Evolutionary conservation across 2,329 filamentous ascomycete genomes (phyloP), one percentile per base, ranked within the genome.

Genomic region (Calonectria fujianensis): DNA sequence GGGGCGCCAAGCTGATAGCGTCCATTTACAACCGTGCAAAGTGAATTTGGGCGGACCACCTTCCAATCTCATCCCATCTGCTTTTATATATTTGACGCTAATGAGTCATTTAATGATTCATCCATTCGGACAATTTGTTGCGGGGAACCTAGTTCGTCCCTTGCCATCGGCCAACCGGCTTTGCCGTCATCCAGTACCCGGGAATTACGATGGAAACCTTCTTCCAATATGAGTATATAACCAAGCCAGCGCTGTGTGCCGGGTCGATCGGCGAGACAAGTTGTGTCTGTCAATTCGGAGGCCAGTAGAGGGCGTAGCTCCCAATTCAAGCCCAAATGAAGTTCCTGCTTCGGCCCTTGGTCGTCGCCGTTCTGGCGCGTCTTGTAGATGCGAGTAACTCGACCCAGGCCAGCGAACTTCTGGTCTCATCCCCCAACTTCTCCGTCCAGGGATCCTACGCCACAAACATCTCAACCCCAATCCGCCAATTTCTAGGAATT

Each of bases 401-500:
- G 16, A 32, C 9, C 3, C 24, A 68, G 7, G 9, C 45, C 7
- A 41, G 39, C n/a, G 51, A 69, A 24, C 51, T 69, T 32, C 69
- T 39, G n/a, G 18, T 65, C 3, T 71, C 59, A 11, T 71, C 69
- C 9, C 69, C 69, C 35, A 71, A 41, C 32, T 71, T 71, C 48
- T 71, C 69, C 10, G 59, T 71, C 31, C 41, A 71, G 32, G 69
- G 69, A 52, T 65, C 69, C 7, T 71, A 65, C 27, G 48, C 48
- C 14, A 24, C 50, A 32, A 69, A 69, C 27, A 59, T 69, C 24
- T 69, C 66, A 48, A 59, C 66, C 1, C 51, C 39, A 20, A 31
- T 72, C 50, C 63, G 70, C 35, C 37, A 59, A 29, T 72, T 72
- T 35, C 61, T 66, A 7, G 70, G 61, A 24, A 72, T 72, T 29